These are phyloP conservation scores for Boehmeria nivea DNA, from an alignment of 306 rosid genomes.

Conservation along the genomic window DNA sequence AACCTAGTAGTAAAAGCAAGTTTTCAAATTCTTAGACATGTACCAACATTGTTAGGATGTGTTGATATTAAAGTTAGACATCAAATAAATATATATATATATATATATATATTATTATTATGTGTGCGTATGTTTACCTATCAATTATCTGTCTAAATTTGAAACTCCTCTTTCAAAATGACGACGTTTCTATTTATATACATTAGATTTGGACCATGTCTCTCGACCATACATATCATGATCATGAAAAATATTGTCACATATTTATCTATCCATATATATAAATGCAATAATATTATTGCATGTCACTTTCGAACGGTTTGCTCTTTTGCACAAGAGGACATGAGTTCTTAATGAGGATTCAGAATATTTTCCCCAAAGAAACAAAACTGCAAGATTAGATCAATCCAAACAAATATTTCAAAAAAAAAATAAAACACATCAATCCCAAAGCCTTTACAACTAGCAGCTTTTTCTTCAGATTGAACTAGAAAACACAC, in stretches of 20 bases:
- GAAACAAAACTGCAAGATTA: slow-evolving; percentile 26
- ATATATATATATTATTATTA: no score
- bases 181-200: background rate
- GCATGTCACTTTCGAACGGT: slow-evolving; percentile 16
- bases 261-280: no score
- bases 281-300: background rate
- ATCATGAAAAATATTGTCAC: background rate
- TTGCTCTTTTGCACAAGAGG: slow-evolving; percentile 16
- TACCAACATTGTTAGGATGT: no score
- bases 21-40: no score
- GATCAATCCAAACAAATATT: slow-evolving; percentile 11
- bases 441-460: slow-evolving; percentile 14
- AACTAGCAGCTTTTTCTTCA: background rate
- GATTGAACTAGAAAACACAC: slow-evolving; percentile 4
- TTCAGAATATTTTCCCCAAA: slow-evolving; percentile 15
- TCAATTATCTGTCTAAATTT: slow-evolving; percentile 5
- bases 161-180: background rate
- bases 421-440: background rate
- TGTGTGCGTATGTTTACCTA: background rate
- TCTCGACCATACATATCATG: background rate
- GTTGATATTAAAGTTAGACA: no score
- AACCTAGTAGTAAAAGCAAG: no score
- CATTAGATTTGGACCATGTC: background rate
- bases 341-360: slow-evolving; percentile 33
- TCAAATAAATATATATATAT: no score